Conservation (phyloP, 352 stramenopile species). For the Globisporangium nagaii region DNA sequence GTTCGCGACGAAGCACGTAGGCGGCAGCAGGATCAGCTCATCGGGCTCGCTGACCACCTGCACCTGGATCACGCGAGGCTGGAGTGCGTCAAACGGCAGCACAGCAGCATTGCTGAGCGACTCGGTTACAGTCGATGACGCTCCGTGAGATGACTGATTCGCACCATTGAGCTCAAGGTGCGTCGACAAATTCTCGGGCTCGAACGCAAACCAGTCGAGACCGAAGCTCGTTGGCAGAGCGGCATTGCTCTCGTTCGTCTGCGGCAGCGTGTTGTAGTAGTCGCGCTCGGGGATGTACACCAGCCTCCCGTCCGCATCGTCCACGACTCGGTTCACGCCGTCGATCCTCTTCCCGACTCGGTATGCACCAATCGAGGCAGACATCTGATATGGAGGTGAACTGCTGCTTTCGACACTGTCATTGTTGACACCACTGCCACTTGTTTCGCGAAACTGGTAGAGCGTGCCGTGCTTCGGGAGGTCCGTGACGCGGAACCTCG, state of each 20-base stretch:
- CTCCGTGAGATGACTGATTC: background rate
- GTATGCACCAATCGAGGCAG: background rate
- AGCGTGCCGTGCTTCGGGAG: constrained; percentile 39
- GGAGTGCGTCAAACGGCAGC: constrained; percentile 5
- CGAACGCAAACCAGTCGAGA: constrained; percentile 37
- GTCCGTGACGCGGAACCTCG: constrained; percentile 24
- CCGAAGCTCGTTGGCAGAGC: background rate
- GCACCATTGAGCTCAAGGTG: background rate
- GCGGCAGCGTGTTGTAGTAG: constrained; percentile 40
- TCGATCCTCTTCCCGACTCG: constrained; percentile 2
- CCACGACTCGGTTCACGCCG: constrained; percentile 7
- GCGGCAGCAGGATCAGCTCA: constrained; percentile 37
- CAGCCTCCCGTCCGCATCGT: constrained; percentile 23
- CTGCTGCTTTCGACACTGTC: background rate
- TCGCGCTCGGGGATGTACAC: constrained; percentile 42
- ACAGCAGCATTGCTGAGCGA: background rate
- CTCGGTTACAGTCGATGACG: background rate
- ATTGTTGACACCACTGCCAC: background rate
- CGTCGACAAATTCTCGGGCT: constrained; percentile 4
- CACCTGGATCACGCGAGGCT: constrained; percentile 32
- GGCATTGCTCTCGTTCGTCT: background rate
- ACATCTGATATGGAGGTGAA: background rate
- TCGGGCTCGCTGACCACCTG: constrained; percentile 50
- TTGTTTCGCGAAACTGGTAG: constrained; percentile 35
- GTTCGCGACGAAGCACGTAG: constrained; percentile 28